Conservation (phyloP, 192 early-diverging fungal genomes). For the Rhizophagus prolifer region DNA sequence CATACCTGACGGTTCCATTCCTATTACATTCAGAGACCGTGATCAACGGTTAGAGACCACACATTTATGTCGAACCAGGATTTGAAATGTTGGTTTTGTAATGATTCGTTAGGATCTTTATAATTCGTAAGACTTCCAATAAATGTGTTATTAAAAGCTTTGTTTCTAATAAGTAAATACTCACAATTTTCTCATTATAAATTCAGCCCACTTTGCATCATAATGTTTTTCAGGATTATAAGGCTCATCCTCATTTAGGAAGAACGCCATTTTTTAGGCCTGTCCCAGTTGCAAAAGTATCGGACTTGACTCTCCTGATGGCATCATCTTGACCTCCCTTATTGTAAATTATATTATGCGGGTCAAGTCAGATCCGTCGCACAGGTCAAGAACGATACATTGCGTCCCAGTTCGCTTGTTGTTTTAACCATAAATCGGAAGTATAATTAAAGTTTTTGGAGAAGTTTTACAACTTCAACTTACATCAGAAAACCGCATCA, state of each 20-base stretch:
- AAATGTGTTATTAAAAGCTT: too few species aligned
- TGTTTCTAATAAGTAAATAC: too few species aligned
- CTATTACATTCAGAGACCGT: too few species aligned
- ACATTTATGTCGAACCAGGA: conserved; percentile 31
- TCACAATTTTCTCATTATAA: too few species aligned
- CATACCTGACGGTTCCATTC: too few species aligned
- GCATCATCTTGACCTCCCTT: too few species aligned
- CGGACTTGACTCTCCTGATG: too few species aligned
- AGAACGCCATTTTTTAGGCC: conserved; percentile 27
- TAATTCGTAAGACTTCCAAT: conserved; percentile 14
- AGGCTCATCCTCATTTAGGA: conserved; percentile 21
- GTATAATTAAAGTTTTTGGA: conserved; percentile 26
- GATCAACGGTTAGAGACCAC: conserved; percentile 1
- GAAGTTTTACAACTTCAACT: conserved; percentile 17
- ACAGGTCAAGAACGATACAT: too few species aligned
- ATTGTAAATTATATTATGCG: too few species aligned
- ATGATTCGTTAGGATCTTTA: neutral
- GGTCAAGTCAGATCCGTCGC: too few species aligned
- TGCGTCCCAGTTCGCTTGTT: conserved; percentile 24
- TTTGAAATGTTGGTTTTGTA: conserved; percentile 26
- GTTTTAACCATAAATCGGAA: conserved; percentile 30
- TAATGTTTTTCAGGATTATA: conserved; percentile 29
- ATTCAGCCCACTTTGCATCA: conserved; percentile 29
- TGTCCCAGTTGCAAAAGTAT: too few species aligned
- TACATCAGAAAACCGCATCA: conserved; percentile 30